Evolutionary conservation across 768 basidiomycete genomes (phyloP).

Genomic region (Lepiota brunneoincarnata): DNA sequence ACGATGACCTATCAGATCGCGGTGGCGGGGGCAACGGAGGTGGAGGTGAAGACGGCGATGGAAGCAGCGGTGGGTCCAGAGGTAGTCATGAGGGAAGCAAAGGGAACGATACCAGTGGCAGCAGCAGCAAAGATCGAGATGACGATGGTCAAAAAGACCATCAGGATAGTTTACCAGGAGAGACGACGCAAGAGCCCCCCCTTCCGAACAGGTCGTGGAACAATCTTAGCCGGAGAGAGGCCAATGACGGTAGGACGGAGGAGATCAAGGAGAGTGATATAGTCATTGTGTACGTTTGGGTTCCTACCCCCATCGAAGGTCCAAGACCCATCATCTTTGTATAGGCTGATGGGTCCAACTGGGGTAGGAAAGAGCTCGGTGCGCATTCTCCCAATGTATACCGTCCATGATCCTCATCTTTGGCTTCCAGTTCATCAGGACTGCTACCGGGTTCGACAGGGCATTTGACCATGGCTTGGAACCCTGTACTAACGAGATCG

Average conservation of each 20-base stretch:
- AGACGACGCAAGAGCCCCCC: too few species aligned
- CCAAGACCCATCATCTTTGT: not conserved
- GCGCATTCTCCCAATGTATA: not conserved
- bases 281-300: conserved; percentile 4
- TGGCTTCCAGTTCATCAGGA: conserved; percentile 30
- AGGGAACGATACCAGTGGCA: too few species aligned
- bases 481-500: conserved; percentile 31
- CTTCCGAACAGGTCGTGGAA: not conserved
- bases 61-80: too few species aligned
- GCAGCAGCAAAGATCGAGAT: too few species aligned
- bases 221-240: not conserved
- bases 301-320: not conserved
- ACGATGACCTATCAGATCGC: too few species aligned
- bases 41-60: too few species aligned
- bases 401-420: not conserved
- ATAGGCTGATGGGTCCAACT: conserved; percentile 17
- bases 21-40: too few species aligned
- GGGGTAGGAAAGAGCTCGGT: conserved; percentile 20
- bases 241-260: not conserved
- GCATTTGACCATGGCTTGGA: conserved; percentile 29
- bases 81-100: too few species aligned
- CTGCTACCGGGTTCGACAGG: conserved; percentile 26
- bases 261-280: conserved; percentile 8
- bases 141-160: too few species aligned
- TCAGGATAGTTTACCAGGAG: too few species aligned